Evolutionary conservation across 805 yeast genomes (phyloP), one percentile per base, ranked within the genome.

Genomic region (Schwanniomyces sp.): DNA sequence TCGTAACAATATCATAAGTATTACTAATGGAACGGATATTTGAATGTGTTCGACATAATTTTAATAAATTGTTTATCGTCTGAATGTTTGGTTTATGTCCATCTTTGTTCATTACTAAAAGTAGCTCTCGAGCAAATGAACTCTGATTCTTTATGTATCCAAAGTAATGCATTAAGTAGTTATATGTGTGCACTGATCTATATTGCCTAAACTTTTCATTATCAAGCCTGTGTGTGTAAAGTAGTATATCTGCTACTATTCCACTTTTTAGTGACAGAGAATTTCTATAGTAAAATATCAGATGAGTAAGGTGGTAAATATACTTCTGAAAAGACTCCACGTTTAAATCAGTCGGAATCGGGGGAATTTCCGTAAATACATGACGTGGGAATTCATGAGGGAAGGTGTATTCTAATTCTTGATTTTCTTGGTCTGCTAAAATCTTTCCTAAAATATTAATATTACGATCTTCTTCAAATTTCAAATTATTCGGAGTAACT

Each of bases 81-180:
- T 68, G 69, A 29, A 69, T 60, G 49, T 72, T 69, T 7, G 74
- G 74, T n/a, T 51, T 50, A 43, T 68, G 71, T 3, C 74, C 74
- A 46, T 73, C 77, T 46, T 68, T 63, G 34, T 66, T 55, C 76
- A 74, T 72, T 26, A 70, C 74, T 32, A 74, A 53, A 9, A 73
- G 53, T 14, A 73, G 50, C 41, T 67, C 72, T 24, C 75, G 51
- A 4, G 76, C 72, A 55, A 73, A 72, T 12, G 67, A 53, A 48
- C 66, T 67, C 52, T 74, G 77, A 53, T 69, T 63, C 51, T 72
- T 72, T 41, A 59, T 65, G 48, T 44, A 62, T 7, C 78, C 78
- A 57, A 71, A 74, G 52, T 55, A 74, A 43, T 69, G 58, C 46
- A 74, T 72, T 21, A 73, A 57, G 45, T 63, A 63, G 54, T 73